Conservation (phyloP, 2,329 filamentous ascomycete species). For the Neurospora sp. region DNA sequence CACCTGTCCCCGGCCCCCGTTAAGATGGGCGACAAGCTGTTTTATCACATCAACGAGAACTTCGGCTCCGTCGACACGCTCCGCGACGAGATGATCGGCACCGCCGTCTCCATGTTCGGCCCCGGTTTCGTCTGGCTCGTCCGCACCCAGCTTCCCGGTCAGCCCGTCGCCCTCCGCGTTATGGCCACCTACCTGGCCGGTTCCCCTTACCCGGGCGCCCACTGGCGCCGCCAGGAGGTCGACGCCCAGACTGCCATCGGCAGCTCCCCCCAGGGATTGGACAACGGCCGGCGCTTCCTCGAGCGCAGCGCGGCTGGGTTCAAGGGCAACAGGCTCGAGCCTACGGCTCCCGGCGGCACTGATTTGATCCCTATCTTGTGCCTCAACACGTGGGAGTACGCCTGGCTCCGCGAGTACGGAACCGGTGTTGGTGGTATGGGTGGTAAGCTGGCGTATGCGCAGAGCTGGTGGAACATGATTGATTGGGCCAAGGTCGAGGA, state of each 20-base stretch:
- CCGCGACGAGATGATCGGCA: constrained; percentile 66
- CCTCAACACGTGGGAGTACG: constrained; percentile 94
- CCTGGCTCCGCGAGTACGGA: constrained; percentile 75
- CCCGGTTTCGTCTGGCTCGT: constrained; percentile 97
- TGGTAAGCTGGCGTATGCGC: constrained; percentile 67
- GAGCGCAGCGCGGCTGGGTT: constrained; percentile 7
- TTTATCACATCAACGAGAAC: constrained; percentile 49
- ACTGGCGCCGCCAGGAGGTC: constrained; percentile 60
- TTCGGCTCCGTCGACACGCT: constrained; percentile 82
- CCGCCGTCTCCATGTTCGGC: constrained; percentile 85
- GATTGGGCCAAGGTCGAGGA: constrained; percentile 69
- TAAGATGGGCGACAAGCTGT: constrained; percentile 45
- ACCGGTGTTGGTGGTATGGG: constrained; percentile 44
- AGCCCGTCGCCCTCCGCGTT: constrained; percentile 44
- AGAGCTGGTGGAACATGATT: constrained; percentile 78
- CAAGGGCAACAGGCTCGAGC: constrained; percentile 1
- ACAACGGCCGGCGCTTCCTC: constrained; percentile 18
- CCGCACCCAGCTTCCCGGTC: constrained; percentile 31
- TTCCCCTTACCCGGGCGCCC: constrained; percentile 74
- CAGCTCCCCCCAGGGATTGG: constrained; percentile 25
- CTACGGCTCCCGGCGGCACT: constrained; percentile 49
- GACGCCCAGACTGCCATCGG: constrained; percentile 59
- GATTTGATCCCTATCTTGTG: constrained; percentile 72
- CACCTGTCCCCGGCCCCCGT: constrained; percentile 28
- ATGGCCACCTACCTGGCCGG: constrained; percentile 87